Conservation (phyloP, 805 yeast species). For the Hagleromyces aurorensis region DNA sequence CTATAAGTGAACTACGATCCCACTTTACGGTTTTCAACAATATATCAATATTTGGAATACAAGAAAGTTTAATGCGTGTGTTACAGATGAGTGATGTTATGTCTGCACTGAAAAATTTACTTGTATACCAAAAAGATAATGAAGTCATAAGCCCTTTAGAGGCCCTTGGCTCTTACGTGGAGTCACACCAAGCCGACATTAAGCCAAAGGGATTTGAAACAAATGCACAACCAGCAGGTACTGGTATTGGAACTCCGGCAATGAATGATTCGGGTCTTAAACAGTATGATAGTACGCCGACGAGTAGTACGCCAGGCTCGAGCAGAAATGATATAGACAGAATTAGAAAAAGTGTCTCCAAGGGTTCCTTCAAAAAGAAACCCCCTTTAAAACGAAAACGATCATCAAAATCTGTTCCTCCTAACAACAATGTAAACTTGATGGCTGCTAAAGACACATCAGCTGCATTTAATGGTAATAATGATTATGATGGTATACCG, state of each 20-base stretch:
- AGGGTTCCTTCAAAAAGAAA: too few relatives aligned
- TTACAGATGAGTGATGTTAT: conserved; percentile 73
- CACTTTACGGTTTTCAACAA: conserved; percentile 39
- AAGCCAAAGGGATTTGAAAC: too few relatives aligned
- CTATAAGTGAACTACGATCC: conserved; percentile 29
- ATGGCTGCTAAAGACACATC: too few relatives aligned
- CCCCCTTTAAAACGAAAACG: conserved; percentile 5
- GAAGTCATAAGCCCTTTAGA: conserved; percentile 47
- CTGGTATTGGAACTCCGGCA: too few relatives aligned
- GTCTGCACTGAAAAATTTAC: conserved; percentile 59
- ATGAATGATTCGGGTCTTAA: too few relatives aligned
- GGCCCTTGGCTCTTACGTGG: conserved; percentile 40
- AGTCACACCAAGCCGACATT: conserved; percentile 3
- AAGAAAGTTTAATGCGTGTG: conserved; percentile 56
- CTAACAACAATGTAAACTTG: too few relatives aligned
- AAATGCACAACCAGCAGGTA: too few relatives aligned
- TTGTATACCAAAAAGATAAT: conserved; percentile 45
- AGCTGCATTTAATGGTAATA: too few relatives aligned
- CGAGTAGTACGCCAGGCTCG: too few relatives aligned
- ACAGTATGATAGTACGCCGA: too few relatives aligned
- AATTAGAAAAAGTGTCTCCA: too few relatives aligned
- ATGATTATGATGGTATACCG: conserved; percentile 8
- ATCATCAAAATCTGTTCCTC: conserved; percentile 5
- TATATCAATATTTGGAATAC: conserved; percentile 53
- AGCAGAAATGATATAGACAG: too few relatives aligned